These are phyloP conservation scores for Pythium oligandrum DNA, from an alignment of 352 stramenopile genomes.

Conservation along the genomic window DNA sequence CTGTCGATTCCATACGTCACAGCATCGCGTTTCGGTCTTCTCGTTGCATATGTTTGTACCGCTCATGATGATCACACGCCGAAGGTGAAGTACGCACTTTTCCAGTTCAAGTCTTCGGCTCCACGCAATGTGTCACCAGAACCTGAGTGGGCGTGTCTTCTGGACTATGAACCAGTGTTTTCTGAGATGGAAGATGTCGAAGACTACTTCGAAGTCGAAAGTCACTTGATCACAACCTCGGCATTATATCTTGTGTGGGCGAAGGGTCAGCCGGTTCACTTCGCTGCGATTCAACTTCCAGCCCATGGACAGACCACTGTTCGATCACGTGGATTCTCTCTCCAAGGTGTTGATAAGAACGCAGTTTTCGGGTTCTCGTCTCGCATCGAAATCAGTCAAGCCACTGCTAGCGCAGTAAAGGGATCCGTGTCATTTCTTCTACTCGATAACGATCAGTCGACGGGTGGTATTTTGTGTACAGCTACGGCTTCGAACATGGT, in stretches of 20 bases:
- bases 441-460: slow-evolving; percentile 32
- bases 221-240: slow-evolving; percentile 45
- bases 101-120: slow-evolving; percentile 50
- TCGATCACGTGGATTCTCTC: slow-evolving; percentile 49
- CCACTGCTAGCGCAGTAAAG: slow-evolving; percentile 43
- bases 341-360: slow-evolving; percentile 56
- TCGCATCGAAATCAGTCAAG: slow-evolving; percentile 43
- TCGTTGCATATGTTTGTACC: slow-evolving; percentile 69
- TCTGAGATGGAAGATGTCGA: slow-evolving; percentile 26
- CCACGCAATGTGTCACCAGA: slow-evolving; percentile 23
- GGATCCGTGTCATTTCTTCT: slow-evolving; percentile 73
- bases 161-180: slow-evolving; percentile 67
- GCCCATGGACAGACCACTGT: slow-evolving; percentile 42
- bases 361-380: slow-evolving; percentile 48
- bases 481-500: slow-evolving; percentile 69
- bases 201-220: slow-evolving; percentile 57
- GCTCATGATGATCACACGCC: slow-evolving; percentile 28
- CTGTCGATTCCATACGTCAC: slow-evolving; percentile 60
- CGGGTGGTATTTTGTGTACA: slow-evolving; percentile 41
- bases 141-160: slow-evolving; percentile 50
- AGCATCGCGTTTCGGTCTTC: slow-evolving; percentile 42
- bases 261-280: slow-evolving; percentile 45
- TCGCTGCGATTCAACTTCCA: slow-evolving; percentile 60
- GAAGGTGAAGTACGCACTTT: slow-evolving; percentile 63
- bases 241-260: slow-evolving; percentile 75